Percentiles rank a stretch among this genome's conserved stretches.
Conservation (phyloP, 371 early-diverging fungal genomes). For the Mucor plumbeus region DNA sequence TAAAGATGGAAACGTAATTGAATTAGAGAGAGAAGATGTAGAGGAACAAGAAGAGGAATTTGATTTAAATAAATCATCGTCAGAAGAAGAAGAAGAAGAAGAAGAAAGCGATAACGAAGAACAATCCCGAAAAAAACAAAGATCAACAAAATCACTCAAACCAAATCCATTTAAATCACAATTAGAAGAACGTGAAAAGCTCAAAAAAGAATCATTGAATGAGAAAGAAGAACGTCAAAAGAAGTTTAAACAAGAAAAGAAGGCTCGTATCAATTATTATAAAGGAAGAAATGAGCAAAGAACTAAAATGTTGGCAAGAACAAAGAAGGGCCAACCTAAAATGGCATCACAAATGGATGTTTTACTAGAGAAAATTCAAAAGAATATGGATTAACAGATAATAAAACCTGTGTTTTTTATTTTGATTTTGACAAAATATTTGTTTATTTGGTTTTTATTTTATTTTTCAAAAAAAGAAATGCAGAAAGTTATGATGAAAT, state of each 20-base stretch:
- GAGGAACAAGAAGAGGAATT: constrained; percentile 37
- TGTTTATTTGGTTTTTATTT: not conserved
- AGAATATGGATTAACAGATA: constrained; percentile 23
- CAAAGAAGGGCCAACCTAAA: constrained; percentile 67
- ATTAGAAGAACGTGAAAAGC: constrained; percentile 54
- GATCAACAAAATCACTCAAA: constrained; percentile 33
- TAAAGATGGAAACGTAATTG: constrained; percentile 62
- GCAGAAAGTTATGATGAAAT: not conserved
- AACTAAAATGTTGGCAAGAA: constrained; percentile 61
- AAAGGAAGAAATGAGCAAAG: constrained; percentile 61
- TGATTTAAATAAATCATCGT: constrained; percentile 36
- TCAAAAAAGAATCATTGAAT: constrained; percentile 46
- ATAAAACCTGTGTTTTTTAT: not conserved
- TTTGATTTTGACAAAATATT: not conserved
- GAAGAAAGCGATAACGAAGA: constrained; percentile 31
- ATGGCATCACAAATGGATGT: constrained; percentile 68
- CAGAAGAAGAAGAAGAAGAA: constrained; percentile 43
- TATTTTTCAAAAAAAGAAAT: constrained; percentile 4
- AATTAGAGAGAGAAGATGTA: constrained; percentile 36
- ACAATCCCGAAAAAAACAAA: constrained; percentile 14
- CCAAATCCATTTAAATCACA: constrained; percentile 69
- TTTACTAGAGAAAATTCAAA: constrained; percentile 63
- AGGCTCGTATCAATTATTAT: constrained; percentile 58
- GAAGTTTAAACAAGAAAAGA: constrained; percentile 45
- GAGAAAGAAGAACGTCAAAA: constrained; percentile 40